phyloP scores from a whole-genome alignment of 2,329 filamentous ascomycete genomes.

The Aureobasidium lini region DNA sequence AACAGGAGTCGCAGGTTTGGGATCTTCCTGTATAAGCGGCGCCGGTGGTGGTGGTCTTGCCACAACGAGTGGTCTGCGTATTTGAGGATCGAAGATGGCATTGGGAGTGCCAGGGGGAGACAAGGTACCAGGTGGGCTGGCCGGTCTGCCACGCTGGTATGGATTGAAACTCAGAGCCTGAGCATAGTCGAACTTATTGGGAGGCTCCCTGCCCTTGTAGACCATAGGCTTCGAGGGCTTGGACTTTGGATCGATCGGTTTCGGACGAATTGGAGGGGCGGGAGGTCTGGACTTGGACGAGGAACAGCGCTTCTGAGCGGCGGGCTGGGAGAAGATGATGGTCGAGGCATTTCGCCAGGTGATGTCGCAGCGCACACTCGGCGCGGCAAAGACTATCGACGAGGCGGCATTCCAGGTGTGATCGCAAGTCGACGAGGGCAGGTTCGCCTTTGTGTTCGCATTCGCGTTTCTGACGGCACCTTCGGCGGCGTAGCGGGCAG shows the following conservation, averaged over 20 bases:
- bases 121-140: too few relatives aligned
- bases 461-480: not conserved
- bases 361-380: not conserved
- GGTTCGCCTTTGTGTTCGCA: not conserved
- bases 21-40: not conserved
- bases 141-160: not conserved
- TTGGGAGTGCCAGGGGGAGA: not conserved
- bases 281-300: not conserved
- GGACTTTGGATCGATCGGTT: not conserved
- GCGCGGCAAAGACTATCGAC: not conserved
- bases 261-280: not conserved
- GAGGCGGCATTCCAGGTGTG: not conserved
- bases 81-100: not conserved
- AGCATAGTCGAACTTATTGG: not conserved
- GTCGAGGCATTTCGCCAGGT: not conserved
- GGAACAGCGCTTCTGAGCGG: not conserved
- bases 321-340: not conserved
- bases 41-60: not conserved
- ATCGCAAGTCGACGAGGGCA: not conserved
- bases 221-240: not conserved
- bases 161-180: not conserved
- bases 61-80: not conserved
- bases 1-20: not conserved
- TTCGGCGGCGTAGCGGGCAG: not conserved
- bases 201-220: not conserved